These are phyloP conservation scores for Fusarium sp. DNA, from an alignment of 2,329 filamentous ascomycete species.

Conservation along the genomic window DNA sequence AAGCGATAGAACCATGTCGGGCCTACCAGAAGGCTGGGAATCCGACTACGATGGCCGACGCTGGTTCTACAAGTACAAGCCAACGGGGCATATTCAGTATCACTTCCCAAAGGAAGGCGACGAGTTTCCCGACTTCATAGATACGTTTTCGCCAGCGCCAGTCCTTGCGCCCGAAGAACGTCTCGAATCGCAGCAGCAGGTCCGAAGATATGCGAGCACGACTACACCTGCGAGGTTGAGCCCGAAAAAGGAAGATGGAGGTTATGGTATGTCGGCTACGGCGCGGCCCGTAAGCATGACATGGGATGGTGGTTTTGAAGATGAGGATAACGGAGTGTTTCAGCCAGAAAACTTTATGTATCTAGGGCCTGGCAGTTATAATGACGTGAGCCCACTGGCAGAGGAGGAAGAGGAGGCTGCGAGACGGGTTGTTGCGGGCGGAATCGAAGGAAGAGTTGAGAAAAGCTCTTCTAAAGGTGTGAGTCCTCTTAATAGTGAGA, in stretches of 20 bases:
- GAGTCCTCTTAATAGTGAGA: constrained; percentile 44
- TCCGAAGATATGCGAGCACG: constrained; percentile 49
- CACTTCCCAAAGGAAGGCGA: constrained; percentile 67
- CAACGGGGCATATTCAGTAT: constrained; percentile 64
- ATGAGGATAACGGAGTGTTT: constrained; percentile 52
- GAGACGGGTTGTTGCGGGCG: constrained; percentile 40
- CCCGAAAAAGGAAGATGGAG: constrained; percentile 21
- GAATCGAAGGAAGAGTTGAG: constrained; percentile 32
- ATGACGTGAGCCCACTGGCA: constrained; percentile 55
- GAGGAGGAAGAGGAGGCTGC: constrained; percentile 53
- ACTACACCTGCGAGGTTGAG: constrained; percentile 3
- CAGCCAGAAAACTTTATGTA: constrained; percentile 65
- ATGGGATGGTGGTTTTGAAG: constrained; percentile 46
- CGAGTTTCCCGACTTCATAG: constrained; percentile 65
- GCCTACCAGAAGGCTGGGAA: constrained; percentile 65
- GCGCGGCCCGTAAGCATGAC: constrained; percentile 47
- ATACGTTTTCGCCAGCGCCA: constrained; percentile 49
- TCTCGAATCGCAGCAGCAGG: constrained; percentile 62
- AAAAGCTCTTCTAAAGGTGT: constrained; percentile 36
- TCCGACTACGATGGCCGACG: constrained; percentile 66
- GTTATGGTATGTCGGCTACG: constrained; percentile 47
- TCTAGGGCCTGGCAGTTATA: constrained; percentile 58
- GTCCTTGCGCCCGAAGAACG: constrained; percentile 62
- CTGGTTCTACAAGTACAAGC: constrained; percentile 67
- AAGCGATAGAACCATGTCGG: constrained; percentile 41